Base-by-base conservation (phyloP, 768 basidiomycete genomes). In the Podaxis sp. region DNA sequence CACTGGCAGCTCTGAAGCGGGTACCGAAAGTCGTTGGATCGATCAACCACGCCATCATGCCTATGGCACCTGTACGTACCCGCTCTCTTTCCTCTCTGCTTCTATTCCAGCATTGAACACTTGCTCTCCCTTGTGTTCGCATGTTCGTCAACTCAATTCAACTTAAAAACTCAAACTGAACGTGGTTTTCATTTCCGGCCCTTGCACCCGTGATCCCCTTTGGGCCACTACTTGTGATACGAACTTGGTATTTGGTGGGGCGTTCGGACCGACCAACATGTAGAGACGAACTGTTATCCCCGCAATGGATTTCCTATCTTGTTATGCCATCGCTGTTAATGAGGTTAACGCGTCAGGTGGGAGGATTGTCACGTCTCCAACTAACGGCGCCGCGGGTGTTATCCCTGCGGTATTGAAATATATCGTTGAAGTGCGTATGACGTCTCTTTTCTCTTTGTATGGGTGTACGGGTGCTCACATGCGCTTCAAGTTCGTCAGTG, bases 281-380 rank as follows among this genome's bases (percentile, higher is more conserved):
- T 65, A 93, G 91, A 83, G 90, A 62, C 90, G 83, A 72, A 91
- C 91, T 7, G 87, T 89, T 66, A 94, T 97, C 54, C 94, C 94
- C 0, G 94, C 93, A 0, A 86, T 98, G 74, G 95, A 98, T 69
- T 95, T 95, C 69, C 76, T 98, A 62, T 91, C 90, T 1, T 93
- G 92, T 62, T 98, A 97, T 72, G 95, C 94, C 2, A 95, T 95
- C 57, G 92, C 93, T 16, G 93, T 95, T 11, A 96, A 96, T 67
- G 95, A 97, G 71, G 94, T 96, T 11, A 97, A 96, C 68, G 95
- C 95, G 3, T 82, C 85, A 32, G 95, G 95, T 0, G 95, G 95
- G 0, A 82, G 95, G 35, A 96, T 98, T 55, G 95, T 98, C 50
- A 98, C 95, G 1, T 91, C 91, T 4, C 95, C 92, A 2, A 95